Conservation (phyloP, 2,329 filamentous ascomycete species). For the Laburnicola sp. region DNA sequence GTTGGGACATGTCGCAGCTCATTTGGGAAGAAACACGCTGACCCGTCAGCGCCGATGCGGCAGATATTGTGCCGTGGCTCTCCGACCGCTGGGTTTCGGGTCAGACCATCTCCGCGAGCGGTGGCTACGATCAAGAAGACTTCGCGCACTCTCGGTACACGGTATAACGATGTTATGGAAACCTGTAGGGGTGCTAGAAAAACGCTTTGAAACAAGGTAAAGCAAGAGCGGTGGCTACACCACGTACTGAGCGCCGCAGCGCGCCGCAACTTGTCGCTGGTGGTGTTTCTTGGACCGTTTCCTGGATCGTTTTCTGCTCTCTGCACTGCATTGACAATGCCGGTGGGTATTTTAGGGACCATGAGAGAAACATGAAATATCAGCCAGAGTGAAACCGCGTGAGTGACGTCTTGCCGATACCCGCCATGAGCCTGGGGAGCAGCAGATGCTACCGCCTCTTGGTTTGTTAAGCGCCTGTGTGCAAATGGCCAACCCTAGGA, state of each 20-base stretch:
- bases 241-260: conserved; percentile 31
- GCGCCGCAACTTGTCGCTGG: conserved; percentile 11
- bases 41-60: conserved; percentile 55
- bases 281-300: conserved; percentile 24
- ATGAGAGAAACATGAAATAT: background rate
- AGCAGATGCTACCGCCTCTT: background rate
- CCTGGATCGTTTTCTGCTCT: conserved; percentile 20
- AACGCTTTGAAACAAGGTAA: too few relatives aligned
- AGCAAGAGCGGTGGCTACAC: conserved; percentile 51
- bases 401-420: background rate
- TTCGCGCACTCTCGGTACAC: too few relatives aligned
- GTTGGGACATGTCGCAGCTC: background rate
- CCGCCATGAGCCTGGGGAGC: background rate
- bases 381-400: background rate
- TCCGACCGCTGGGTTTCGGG: conserved; percentile 54
- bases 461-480: background rate
- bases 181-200: too few relatives aligned
- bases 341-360: conserved; percentile 2
- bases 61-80: conserved; percentile 60
- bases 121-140: conserved; percentile 22
- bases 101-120: conserved; percentile 60
- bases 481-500: background rate
- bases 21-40: background rate
- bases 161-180: too few relatives aligned
- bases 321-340: conserved; percentile 27